These are phyloP conservation scores for Triticum dicoccoides DNA, from an alignment of 176 grass and related monocot species.

Conservation along the genomic window DNA sequence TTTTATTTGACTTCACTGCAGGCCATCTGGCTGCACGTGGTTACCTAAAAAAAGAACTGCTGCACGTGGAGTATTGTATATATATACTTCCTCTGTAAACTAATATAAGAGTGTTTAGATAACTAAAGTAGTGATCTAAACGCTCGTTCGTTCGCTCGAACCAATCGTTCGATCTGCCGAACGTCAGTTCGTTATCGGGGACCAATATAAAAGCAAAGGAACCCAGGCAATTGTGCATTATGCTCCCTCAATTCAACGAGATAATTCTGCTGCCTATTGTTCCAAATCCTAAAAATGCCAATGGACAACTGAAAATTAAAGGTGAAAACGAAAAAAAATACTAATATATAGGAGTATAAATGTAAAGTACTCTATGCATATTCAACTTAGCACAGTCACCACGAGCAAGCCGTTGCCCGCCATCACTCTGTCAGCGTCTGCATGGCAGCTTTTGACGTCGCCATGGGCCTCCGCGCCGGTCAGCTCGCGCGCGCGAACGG, in stretches of 20 bases:
- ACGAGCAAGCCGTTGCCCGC: conserved; percentile 17
- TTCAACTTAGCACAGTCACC: conserved; percentile 40
- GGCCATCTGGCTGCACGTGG: no score
- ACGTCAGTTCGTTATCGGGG: no score
- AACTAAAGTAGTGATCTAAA: no score
- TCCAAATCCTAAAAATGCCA: conserved; percentile 34
- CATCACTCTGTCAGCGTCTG: conserved; percentile 21
- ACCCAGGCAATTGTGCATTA: not conserved
- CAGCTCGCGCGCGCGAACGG: conserved; percentile 43
- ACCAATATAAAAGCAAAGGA: not conserved
- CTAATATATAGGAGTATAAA: not conserved
- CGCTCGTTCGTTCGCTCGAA: no score
- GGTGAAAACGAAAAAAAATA: not conserved
- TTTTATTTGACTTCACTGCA: no score
- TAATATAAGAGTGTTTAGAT: no score
- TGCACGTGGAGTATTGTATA: no score
- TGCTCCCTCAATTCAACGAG: conserved; percentile 3
- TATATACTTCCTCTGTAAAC: no score
- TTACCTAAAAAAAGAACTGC: no score
- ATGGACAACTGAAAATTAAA: conserved; percentile 2
- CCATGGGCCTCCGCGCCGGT: conserved; percentile 13
- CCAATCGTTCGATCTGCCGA: no score
- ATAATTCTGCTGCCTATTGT: conserved; percentile 7
- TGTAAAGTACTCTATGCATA: conserved; percentile 9
- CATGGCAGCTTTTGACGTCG: conserved; percentile 13